Percentiles rank a stretch among this genome's conserved stretches.
Conservation (phyloP, 768 basidiomycete genomes). For the Daedaleopsis sinensis region DNA sequence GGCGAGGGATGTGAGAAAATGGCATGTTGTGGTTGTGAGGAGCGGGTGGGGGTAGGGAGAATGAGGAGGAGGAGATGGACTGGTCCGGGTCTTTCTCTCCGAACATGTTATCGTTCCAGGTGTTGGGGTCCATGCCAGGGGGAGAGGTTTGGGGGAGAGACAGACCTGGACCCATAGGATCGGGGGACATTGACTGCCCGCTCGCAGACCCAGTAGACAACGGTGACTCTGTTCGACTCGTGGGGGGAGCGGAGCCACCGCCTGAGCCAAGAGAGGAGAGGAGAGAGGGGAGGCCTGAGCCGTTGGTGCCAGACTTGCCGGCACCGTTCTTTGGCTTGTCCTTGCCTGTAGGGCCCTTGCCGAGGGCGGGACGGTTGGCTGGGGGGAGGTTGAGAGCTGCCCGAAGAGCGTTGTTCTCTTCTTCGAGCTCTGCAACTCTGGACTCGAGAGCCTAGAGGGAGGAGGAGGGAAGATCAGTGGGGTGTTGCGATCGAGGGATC, state of each 20-base stretch:
- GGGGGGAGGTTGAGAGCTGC: conserved; percentile 74
- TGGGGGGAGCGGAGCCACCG: conserved; percentile 19
- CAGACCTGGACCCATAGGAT: conserved; percentile 36
- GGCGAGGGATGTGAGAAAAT: conserved; percentile 12
- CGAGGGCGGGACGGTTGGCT: conserved; percentile 69
- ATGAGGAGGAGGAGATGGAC: conserved; percentile 36
- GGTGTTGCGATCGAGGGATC: conserved; percentile 19
- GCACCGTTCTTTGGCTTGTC: conserved; percentile 62
- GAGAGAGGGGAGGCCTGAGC: conserved; percentile 4
- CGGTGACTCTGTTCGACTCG: conserved; percentile 37
- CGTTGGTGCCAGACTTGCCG: conserved; percentile 13
- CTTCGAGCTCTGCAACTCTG: conserved; percentile 81
- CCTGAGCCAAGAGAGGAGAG: conserved; percentile 22
- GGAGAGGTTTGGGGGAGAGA: conserved; percentile 15
- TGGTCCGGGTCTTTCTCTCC: conserved; percentile 21
- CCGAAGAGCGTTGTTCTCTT: conserved; percentile 77
- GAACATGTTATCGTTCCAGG: conserved; percentile 26
- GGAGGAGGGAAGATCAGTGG: conserved; percentile 30
- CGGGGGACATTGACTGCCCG: conserved; percentile 64
- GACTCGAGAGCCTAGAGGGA: conserved; percentile 70
- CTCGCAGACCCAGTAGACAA: conserved; percentile 50
- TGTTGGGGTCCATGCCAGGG: conserved; percentile 16
- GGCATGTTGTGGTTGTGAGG: conserved; percentile 27
- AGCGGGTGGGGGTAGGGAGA: conserved; percentile 35
- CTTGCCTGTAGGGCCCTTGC: conserved; percentile 87